phyloP scores from a whole-genome alignment of 345 rosid genomes.

The Eutrema heterophyllum region DNA sequence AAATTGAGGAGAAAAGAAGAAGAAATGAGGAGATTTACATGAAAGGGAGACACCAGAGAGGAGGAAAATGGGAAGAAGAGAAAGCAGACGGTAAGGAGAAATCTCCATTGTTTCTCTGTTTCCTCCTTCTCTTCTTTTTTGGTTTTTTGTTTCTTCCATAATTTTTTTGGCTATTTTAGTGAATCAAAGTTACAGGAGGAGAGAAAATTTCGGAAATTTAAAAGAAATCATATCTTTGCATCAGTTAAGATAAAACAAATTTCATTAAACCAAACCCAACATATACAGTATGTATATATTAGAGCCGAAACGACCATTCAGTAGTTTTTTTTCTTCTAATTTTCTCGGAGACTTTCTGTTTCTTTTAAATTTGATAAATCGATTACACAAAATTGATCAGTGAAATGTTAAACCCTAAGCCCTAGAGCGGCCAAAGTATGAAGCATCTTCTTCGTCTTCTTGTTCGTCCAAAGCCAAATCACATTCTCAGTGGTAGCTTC shows the following conservation, averaged over 20 bases:
- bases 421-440: neutral
- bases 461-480: slow-evolving; percentile 7
- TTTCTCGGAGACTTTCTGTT: neutral
- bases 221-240: neutral
- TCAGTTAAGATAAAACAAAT: neutral
- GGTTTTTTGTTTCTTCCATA: neutral
- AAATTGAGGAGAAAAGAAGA: too few species aligned
- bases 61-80: slow-evolving; percentile 34
- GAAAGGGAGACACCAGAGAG: slow-evolving; percentile 32
- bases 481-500: neutral
- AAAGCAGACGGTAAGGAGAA: slow-evolving; percentile 22
- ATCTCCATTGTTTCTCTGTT: slow-evolving; percentile 34
- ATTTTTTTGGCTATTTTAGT: neutral
- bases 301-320: neutral
- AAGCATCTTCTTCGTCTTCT: slow-evolving; percentile 16
- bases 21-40: slow-evolving; percentile 24
- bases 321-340: too few species aligned
- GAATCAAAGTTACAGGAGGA: slow-evolving; percentile 8
- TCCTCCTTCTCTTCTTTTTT: neutral
- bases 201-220: slow-evolving; percentile 28
- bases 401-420: neutral
- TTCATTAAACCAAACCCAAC: neutral
- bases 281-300: too few species aligned
- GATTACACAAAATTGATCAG: neutral
- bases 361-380: neutral